phyloP scores from a whole-genome alignment of 371 early-diverging fungal species.

The Saksenaea oblongispora region DNA sequence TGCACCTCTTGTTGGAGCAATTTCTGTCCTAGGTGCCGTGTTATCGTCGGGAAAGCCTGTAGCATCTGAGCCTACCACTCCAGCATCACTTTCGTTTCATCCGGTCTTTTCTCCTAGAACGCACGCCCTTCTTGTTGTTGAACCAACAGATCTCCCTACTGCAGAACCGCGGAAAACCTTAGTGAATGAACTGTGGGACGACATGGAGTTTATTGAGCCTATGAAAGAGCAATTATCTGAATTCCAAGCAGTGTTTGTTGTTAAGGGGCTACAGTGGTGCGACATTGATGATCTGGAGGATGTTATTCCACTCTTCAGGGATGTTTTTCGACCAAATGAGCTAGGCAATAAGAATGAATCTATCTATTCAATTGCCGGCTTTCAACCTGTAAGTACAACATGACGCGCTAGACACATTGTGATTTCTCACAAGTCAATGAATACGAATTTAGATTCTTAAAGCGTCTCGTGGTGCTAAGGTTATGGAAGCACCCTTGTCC shows the following conservation, averaged over 20 bases:
- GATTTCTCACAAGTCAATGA: not conserved
- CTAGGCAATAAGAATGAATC: slow-evolving; percentile 1
- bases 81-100: slow-evolving; percentile 29
- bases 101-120: slow-evolving; percentile 63
- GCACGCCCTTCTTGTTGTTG: slow-evolving; percentile 56
- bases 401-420: not conserved
- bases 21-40: slow-evolving; percentile 41
- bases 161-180: slow-evolving; percentile 1
- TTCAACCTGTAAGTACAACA: slow-evolving; percentile 27
- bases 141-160: slow-evolving; percentile 20
- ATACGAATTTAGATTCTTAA: slow-evolving; percentile 22
- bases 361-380: slow-evolving; percentile 20
- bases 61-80: slow-evolving; percentile 2
- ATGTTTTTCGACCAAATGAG: slow-evolving; percentile 24
- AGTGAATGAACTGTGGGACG: slow-evolving; percentile 10
- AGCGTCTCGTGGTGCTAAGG: slow-evolving; percentile 37
- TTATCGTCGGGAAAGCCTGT: slow-evolving; percentile 19
- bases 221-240: slow-evolving; percentile 5
- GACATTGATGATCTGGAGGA: slow-evolving; percentile 48
- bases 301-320: slow-evolving; percentile 41
- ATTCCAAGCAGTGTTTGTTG: slow-evolving; percentile 38
- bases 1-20: slow-evolving; percentile 48
- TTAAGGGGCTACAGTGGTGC: slow-evolving; percentile 36
- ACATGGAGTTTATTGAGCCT: not conserved
- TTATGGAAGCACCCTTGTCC: slow-evolving; percentile 37